Base-by-base conservation (phyloP, 257 asterid species). In the Ophiorrhiza pumila region DNA sequence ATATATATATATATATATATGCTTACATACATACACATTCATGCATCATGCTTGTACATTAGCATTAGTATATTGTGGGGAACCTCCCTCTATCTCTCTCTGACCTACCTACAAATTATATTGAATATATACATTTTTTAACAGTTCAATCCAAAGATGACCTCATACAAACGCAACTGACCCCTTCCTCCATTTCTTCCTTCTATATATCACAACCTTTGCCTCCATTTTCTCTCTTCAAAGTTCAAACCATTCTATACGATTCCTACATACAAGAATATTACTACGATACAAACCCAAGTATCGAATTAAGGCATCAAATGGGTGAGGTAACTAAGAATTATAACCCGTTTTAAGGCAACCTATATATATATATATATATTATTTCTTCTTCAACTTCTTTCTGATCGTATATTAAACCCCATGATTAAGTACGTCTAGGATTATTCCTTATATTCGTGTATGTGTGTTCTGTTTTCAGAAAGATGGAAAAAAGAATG, bases 281-380 rank as follows among this genome's bases (percentile, higher is more conserved):
- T 57, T 35, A n/a, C 11, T 12, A 8, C 60, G 17, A 5, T 10
- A 34, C 41, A 66, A 68, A 35, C 46, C 67, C 55, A 43, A 41
- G 11, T 65, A 25, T 23, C 45, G 61, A 56, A n/a, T n/a, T n/a
- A n/a, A 78, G 53, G 9, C 69, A n/a, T 56, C 74, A 69, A 71
- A 91, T 91, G 94, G 97, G 90, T 34, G 96, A 89, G 96, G 97
- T 89, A 88, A 78, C 73, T 82, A 43, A 74, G n/a, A n/a, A n/a
- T n/a, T n/a, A n/a, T n/a, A n/a, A n/a, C n/a, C n/a, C n/a, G 2
- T 3, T 41, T n/a, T 1, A 15, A 57, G 22, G 14, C 27, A 45
- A 60, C 22, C 41, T 7, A 27, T 31, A 32, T 9, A n/a, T n/a
- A n/a, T n/a, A n/a, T n/a, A n/a, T n/a, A n/a, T n/a, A n/a, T n/a